These are phyloP conservation scores for Clonostachys chloroleuca DNA, from an alignment of 2,329 filamentous ascomycete species.

Conservation along the genomic window DNA sequence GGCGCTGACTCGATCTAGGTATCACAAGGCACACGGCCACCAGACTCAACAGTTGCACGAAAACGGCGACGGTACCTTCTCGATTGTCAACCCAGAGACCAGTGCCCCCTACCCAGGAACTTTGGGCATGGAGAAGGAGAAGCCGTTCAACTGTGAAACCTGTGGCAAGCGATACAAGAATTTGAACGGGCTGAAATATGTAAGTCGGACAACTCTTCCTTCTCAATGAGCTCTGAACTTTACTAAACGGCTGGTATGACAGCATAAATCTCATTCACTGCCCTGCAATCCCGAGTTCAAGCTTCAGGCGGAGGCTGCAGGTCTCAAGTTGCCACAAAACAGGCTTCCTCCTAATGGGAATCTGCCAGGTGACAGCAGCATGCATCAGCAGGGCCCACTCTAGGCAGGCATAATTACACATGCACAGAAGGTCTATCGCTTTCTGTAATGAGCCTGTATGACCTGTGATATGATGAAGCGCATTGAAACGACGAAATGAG, in stretches of 20 bases:
- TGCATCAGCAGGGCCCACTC: too few species aligned
- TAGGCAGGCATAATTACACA: too few species aligned
- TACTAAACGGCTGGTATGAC: conserved; percentile 21
- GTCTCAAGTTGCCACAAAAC: conserved; percentile 27
- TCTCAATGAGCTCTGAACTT: neutral
- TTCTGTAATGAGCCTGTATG: too few species aligned
- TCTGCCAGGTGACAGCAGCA: too few species aligned
- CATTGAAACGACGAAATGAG: too few species aligned
- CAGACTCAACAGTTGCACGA: conserved; percentile 95
- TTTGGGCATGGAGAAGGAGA: conserved; percentile 99
- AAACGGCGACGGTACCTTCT: conserved; percentile 95
- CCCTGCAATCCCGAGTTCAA: conserved; percentile 82
- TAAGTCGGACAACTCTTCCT: conserved; percentile 31
- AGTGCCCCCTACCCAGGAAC: conserved; percentile 93
- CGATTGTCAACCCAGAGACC: conserved; percentile 95
- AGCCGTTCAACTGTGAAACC: conserved; percentile 94
- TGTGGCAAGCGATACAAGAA: conserved; percentile 99
- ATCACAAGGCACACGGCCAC: conserved; percentile 81
- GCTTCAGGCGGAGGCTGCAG: conserved; percentile 36
- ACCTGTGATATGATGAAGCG: too few species aligned
- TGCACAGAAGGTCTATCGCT: too few species aligned
- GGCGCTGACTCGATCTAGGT: conserved; percentile 36
- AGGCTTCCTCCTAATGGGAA: too few species aligned
- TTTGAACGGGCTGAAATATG: conserved; percentile 94
- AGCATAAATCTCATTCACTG: conserved; percentile 78